Evolutionary conservation across 176 grass and related monocot genomes (phyloP), one percentile per base, ranked within the genome.

Genomic region (Typha latifolia): DNA sequence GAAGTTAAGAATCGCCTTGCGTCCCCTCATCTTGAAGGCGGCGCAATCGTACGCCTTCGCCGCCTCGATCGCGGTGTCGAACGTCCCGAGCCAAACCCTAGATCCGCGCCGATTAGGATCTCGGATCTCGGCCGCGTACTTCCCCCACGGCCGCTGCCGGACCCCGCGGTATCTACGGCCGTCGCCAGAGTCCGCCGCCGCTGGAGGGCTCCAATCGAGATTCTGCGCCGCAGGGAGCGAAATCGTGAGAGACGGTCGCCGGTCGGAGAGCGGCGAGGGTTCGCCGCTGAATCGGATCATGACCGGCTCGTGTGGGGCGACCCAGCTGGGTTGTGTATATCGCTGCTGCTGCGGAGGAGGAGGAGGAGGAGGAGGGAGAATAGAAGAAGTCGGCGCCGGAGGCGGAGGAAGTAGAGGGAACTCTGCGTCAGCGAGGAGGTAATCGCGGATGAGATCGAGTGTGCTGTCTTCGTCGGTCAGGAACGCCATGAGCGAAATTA

Each of bases 61-160:
- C 4, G 90, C 90, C 69, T 88, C 90, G 13, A 69, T 10, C 20
- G 84, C 69, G 0, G 79, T 85, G 72, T 88, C 90, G 62, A 84
- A 93, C 1, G 90, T 93, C 23, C 90, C 90, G 12, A 93, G 90
- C 90, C 90, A 93, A 62, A 85, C 90, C 64, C 90, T 84, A 50
- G 85, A 85, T 12, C 90, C 90, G 1, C 82, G 84, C 0, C 74
- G 76, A 51, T 85, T 88, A 0, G 85, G 83, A 51, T 96, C 93
- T 23, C 93, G 85, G 81, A 96, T 96, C 93, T 96, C 93, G 15
- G 93, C 85, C 31, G 88, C 88, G 50, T 80, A 96, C 70, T 89
- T 89, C 0, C 93, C 93, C 93, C 93, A 96, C n/a, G 15, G 5
- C 63, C 63, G 63, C 37, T 29, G 63, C 34, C 15, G 13, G 12